A percentile compares a stretch with the other conserved stretches of the same genome.
phyloP scores from a whole-genome alignment of 768 basidiomycete genomes.

The Psilocybe sp. region DNA sequence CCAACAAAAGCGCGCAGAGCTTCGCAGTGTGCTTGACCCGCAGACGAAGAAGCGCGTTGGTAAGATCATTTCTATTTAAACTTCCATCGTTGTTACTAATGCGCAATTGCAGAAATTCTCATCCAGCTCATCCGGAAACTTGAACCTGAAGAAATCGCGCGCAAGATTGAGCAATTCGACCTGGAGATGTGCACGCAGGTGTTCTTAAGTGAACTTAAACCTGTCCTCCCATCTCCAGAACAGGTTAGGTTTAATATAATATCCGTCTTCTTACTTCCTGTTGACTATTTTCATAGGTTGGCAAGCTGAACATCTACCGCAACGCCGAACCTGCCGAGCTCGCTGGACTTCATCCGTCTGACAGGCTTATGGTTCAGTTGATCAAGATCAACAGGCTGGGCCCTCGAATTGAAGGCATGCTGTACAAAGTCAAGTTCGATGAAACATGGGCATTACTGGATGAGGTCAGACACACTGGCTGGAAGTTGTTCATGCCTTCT shows the following conservation, averaged over 20 bases:
- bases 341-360: conserved; percentile 85
- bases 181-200: conserved; percentile 81
- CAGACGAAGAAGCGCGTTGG: conserved; percentile 94
- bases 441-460: conserved; percentile 82
- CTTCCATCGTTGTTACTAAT: neutral
- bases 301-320: conserved; percentile 87
- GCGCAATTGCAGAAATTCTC: conserved; percentile 68
- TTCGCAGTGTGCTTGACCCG: conserved; percentile 87
- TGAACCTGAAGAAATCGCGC: conserved; percentile 83
- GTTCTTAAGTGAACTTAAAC: conserved; percentile 87
- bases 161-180: conserved; percentile 84
- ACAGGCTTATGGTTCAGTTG: conserved; percentile 94
- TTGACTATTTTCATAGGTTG: conserved; percentile 47
- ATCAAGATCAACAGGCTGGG: conserved; percentile 90
- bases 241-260: conserved; percentile 46
- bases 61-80: conserved; percentile 35
- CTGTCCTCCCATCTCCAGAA: conserved; percentile 87
- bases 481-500: neutral
- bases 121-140: conserved; percentile 84
- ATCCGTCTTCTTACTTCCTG: neutral
- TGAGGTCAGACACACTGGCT: conserved; percentile 47
- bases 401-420: conserved; percentile 93
- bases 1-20: conserved; percentile 81
- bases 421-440: conserved; percentile 85
- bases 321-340: conserved; percentile 87